Conservation (phyloP, 148 eudicot species). For the Heliamphora exappendiculata region DNA sequence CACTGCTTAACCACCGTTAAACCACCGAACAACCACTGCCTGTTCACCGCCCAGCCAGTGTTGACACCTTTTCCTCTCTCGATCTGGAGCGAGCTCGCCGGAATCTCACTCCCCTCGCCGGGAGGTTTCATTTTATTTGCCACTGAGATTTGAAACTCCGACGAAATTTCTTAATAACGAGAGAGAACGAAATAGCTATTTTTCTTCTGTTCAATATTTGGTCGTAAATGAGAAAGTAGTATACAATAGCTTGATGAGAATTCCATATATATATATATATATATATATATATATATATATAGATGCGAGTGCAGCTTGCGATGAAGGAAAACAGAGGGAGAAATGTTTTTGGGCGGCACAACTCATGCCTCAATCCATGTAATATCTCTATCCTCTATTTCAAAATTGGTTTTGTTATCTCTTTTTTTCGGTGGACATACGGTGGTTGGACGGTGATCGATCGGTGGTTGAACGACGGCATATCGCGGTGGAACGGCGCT, state of each 20-base stretch:
- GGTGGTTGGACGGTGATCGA: no score
- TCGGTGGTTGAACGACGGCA: no score
- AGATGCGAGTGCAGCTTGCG: neutral
- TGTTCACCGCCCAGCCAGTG: no score
- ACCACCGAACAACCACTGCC: no score
- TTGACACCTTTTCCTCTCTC: constrained; percentile 4
- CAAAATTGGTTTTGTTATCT: neutral
- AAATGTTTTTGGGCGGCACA: neutral
- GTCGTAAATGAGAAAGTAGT: neutral
- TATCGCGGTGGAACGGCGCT: no score
- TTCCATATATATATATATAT: neutral
- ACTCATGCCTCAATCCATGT: neutral
- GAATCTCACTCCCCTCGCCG: neutral
- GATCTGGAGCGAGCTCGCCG: neutral
- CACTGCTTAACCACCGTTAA: no score
- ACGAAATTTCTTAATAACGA: neutral
- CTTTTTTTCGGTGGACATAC: no score
- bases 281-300: neutral
- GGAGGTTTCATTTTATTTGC: no score
- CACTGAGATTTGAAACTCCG: neutral
- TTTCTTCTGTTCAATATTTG: neutral
- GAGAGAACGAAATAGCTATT: neutral
- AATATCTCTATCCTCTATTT: neutral
- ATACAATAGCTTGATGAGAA: neutral
- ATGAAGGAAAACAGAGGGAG: neutral